Conservation (phyloP, 1,139 yeast species). For the Komagataea norvegica region DNA sequence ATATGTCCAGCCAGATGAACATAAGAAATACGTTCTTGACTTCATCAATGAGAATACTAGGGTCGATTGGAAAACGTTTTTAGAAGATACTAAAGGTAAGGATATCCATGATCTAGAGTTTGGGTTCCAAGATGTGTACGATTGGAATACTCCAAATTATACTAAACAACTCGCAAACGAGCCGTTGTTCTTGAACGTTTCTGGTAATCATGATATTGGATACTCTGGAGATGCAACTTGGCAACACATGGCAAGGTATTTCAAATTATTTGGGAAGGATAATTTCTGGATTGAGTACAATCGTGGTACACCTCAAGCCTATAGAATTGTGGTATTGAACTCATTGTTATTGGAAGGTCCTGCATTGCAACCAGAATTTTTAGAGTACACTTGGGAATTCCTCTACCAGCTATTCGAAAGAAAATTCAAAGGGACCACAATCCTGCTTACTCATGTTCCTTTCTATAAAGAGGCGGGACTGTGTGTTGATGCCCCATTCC, state of each 20-base stretch:
- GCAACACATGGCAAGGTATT: conserved; percentile 83
- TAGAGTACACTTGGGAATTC: conserved; percentile 67
- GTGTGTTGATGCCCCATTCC: conserved; percentile 82
- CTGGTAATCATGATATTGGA: conserved; percentile 96
- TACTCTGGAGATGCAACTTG: conserved; percentile 92
- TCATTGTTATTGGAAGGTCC: conserved; percentile 88
- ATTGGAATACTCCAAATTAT: conserved; percentile 50
- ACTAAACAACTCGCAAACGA: conserved; percentile 30
- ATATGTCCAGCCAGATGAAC: conserved; percentile 48
- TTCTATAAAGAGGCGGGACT: conserved; percentile 74
- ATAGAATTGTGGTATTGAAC: conserved; percentile 84
- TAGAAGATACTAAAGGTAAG: conserved; percentile 37
- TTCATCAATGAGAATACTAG: conserved; percentile 43
- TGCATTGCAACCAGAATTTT: conserved; percentile 67
- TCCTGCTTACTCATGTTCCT: conserved; percentile 86
- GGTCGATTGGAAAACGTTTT: conserved; percentile 50
- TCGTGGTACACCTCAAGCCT: conserved; percentile 56
- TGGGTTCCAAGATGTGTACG: conserved; percentile 55
- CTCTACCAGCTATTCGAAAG: conserved; percentile 49
- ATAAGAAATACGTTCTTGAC: conserved; percentile 45
- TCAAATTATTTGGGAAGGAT: conserved; percentile 70
- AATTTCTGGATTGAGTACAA: conserved; percentile 76
- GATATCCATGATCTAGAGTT: conserved; percentile 45
- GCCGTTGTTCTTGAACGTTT: conserved; percentile 69
- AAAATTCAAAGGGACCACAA: conserved; percentile 70